phyloP scores from a whole-genome alignment of 352 stramenopile species.

The Phytophthora litchii region DNA sequence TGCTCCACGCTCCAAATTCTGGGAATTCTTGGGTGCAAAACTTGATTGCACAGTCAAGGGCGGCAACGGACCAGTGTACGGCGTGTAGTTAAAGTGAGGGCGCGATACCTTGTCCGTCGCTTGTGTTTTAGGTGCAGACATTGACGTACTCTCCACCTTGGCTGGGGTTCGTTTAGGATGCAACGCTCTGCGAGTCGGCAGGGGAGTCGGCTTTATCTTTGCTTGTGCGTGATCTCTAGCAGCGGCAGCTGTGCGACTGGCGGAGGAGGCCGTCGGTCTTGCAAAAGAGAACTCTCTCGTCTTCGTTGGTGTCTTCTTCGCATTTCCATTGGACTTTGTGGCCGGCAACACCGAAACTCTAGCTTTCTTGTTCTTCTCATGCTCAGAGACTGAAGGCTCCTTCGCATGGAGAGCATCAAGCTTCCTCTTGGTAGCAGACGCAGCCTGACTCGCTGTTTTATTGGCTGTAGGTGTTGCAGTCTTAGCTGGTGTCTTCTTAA shows the following conservation, averaged over 20 bases:
- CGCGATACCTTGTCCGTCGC: conserved; percentile 20
- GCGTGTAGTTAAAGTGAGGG: conserved; percentile 55
- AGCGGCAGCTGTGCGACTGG: conserved; percentile 25
- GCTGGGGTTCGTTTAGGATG: conserved; percentile 13
- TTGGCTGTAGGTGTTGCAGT: background rate
- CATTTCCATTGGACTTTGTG: conserved; percentile 2
- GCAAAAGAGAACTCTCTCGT: conserved; percentile 39
- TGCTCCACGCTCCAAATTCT: conserved; percentile 16
- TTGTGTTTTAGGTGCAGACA: conserved; percentile 14
- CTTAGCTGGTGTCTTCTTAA: conserved; percentile 9
- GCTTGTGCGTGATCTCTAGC: conserved; percentile 24
- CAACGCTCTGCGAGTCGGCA: conserved; percentile 6
- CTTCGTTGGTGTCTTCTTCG: conserved; percentile 17
- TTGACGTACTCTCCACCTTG: conserved; percentile 19
- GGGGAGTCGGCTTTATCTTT: conserved; percentile 16
- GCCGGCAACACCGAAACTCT: conserved; percentile 23
- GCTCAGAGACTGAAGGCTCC: conserved; percentile 13
- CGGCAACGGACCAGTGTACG: conserved; percentile 70
- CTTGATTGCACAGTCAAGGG: conserved; percentile 62
- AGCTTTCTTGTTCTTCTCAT: conserved; percentile 35
- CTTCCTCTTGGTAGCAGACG: conserved; percentile 32
- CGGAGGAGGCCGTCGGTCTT: conserved; percentile 36
- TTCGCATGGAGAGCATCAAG: conserved; percentile 20
- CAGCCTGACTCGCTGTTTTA: conserved; percentile 7
- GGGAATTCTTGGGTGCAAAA: conserved; percentile 59